Evolutionary conservation across 305 asterid genomes (phyloP), one percentile per base, ranked within the genome.

Genomic region (Fraxinus ornus): DNA sequence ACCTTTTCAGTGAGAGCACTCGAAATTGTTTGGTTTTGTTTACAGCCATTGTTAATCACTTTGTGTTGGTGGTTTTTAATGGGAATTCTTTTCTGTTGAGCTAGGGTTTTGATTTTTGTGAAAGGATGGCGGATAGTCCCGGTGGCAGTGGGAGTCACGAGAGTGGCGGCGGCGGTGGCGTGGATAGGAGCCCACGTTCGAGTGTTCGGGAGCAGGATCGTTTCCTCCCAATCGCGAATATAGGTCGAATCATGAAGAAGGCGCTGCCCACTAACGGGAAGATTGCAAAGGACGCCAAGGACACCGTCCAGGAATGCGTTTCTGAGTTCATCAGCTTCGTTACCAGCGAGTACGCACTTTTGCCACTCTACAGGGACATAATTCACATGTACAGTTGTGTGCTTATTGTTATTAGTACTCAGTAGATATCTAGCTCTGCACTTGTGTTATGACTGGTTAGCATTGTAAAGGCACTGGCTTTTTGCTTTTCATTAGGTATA

Each of bases 301-400:
- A 91, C 76, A 89, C 92, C 19, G 95, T 91, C 77, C 95, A 91
- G 85, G 95, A 91, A 83, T 91, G 95, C 47, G 95, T 90, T 0
- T 91, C 95, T 3, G 95, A 91, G 81, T 92, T 90, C 84, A 92
- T 92, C 86, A 89, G 93, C 87, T 91, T 90, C 77, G 84, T 92
- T 85, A 92, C 94, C 75, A 92, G 95, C 95, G 90, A 86, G 91
- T 89, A 87, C 12, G 88, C 9, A 24, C 36, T n/a, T 76, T 3
- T 21, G 5, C 32, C 30, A 9, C 33, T 8, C 15, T 62, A 62
- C 70, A 19, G 13, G 28, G 10, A 22, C 33, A 62, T 62, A 62
- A 5, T 62, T 62, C 72, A 62, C 32, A 8, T 62, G 72, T 22
- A 8, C 33, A 62, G 9, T 62, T 62, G 33, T 62, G 68, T 57